phyloP scores from a whole-genome alignment of 2,329 filamentous ascomycete species.

The Colletotrichum sp. region DNA sequence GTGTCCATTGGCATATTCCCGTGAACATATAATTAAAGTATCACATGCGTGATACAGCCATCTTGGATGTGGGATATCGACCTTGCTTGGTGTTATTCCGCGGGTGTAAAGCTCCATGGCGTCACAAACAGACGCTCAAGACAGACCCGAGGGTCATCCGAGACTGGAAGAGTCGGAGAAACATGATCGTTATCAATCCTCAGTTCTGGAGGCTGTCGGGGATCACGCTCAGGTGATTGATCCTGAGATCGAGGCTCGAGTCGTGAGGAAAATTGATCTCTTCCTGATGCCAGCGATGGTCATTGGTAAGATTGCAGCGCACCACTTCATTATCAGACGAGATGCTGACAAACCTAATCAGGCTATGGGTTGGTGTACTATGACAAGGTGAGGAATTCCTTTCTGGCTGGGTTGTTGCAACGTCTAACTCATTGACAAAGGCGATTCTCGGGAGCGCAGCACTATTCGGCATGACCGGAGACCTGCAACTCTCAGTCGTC shows the following conservation, averaged over 20 bases:
- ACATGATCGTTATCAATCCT: not conserved
- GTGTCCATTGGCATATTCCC: no score
- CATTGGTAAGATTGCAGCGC: constrained; percentile 39
- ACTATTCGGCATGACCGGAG: constrained; percentile 65
- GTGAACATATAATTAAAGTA: not conserved
- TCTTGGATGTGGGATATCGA: rapidly evolving
- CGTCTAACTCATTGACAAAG: constrained; percentile 26
- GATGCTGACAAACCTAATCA: not conserved
- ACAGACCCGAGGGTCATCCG: rapidly evolving
- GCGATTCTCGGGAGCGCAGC: constrained; percentile 64
- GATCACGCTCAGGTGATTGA: not conserved
- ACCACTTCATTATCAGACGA: no score
- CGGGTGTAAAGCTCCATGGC: not conserved
- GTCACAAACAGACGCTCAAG: rapidly evolving
- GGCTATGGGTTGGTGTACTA: constrained; percentile 74
- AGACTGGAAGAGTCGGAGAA: rapidly evolving
- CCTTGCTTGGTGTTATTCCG: not conserved
- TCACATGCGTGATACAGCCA: rapidly evolving
- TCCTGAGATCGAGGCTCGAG: not conserved
- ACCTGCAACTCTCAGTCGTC: constrained; percentile 53
- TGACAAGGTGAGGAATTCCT: constrained; percentile 57
- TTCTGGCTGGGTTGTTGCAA: not conserved
- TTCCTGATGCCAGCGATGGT: constrained; percentile 64
- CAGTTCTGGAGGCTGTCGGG: not conserved
- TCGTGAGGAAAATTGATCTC: constrained; percentile 60